A percentile compares a stretch with the other conserved stretches of the same genome.
Conservation (phyloP, 352 stramenopile genomes). For the Phytophthora podocarpi region DNA sequence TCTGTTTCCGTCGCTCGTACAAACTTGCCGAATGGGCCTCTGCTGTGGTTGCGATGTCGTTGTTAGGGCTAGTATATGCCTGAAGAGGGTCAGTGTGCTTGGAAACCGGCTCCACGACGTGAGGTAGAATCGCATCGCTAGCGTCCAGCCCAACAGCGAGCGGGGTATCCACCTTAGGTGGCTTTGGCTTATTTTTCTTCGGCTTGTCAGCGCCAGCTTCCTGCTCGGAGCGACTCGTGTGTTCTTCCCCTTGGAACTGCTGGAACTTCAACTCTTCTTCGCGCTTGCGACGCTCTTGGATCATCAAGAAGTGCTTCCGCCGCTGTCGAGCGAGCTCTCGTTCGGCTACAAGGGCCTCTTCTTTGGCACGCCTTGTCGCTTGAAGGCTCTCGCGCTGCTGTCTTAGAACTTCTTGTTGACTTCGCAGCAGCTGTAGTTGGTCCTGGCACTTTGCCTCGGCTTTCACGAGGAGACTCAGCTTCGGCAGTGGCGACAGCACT, state of each 20-base stretch:
- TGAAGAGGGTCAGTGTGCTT: conserved; percentile 2
- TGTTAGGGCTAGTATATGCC: neutral
- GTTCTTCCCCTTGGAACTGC: conserved; percentile 24
- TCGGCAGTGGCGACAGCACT: conserved; percentile 42
- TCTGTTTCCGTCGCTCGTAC: conserved; percentile 42
- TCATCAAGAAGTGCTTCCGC: conserved; percentile 40
- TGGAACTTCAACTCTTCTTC: conserved; percentile 54
- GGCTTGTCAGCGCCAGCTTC: conserved; percentile 12
- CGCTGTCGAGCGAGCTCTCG: conserved; percentile 40
- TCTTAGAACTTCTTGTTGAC: conserved; percentile 50
- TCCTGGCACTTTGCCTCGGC: conserved; percentile 61
- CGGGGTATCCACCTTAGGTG: conserved; percentile 9
- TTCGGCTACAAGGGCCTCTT: conserved; percentile 35
- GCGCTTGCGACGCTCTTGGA: conserved; percentile 45
- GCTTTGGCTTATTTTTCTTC: conserved; percentile 30
- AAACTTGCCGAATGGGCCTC: conserved; percentile 31
- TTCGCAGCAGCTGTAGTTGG: conserved; percentile 50
- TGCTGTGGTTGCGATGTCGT: conserved; percentile 6
- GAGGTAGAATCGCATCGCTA: conserved; percentile 10
- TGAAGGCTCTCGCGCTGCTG: conserved; percentile 53
- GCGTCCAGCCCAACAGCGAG: neutral
- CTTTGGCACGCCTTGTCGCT: conserved; percentile 40
- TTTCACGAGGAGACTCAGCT: conserved; percentile 56
- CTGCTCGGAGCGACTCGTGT: conserved; percentile 28
- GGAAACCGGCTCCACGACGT: conserved; percentile 1